Evolutionary conservation across 2,329 filamentous ascomycete genomes (phyloP).

Genomic region (Stenocarpella maydis): DNA sequence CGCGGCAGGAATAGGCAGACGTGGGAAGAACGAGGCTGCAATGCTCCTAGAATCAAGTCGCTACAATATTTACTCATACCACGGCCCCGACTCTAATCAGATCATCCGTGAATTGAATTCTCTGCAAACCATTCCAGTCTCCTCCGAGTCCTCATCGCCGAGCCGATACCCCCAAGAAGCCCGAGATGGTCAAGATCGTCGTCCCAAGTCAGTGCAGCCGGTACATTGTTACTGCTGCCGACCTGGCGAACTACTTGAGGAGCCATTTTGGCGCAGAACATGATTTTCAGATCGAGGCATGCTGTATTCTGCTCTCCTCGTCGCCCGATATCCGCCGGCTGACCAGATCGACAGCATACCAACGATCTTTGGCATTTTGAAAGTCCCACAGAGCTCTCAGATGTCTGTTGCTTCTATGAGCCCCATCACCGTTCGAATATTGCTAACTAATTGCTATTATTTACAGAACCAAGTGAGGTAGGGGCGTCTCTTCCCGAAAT

Average conservation of each 20-base stretch:
- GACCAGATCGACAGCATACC: slow-evolving; percentile 21
- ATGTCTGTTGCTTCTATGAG: background rate
- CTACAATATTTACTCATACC: background rate
- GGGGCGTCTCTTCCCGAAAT: background rate
- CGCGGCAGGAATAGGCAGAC: background rate
- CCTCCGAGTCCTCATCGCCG: background rate
- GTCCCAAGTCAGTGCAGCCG: slow-evolving; percentile 25
- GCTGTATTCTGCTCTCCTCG: background rate
- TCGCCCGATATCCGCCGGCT: background rate
- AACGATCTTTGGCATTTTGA: slow-evolving; percentile 35
- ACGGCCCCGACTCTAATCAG: background rate
- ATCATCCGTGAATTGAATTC: background rate
- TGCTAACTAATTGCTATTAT: background rate
- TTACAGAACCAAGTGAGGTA: slow-evolving; percentile 21
- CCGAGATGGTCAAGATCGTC: slow-evolving; percentile 30
- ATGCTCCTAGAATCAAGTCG: background rate
- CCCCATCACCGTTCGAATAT: no score
- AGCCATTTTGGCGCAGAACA: slow-evolving; percentile 19
- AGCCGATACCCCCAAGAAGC: no score
- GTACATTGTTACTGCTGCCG: slow-evolving; percentile 28
- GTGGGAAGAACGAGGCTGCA: background rate
- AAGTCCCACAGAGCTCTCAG: slow-evolving; percentile 21
- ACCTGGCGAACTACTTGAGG: slow-evolving; percentile 22
- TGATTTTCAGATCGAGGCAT: slow-evolving; percentile 33
- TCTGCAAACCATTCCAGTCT: no score